Evolutionary conservation across 192 early-diverging fungal species (phyloP).

Genomic region (Backusella mclennaniae): DNA sequence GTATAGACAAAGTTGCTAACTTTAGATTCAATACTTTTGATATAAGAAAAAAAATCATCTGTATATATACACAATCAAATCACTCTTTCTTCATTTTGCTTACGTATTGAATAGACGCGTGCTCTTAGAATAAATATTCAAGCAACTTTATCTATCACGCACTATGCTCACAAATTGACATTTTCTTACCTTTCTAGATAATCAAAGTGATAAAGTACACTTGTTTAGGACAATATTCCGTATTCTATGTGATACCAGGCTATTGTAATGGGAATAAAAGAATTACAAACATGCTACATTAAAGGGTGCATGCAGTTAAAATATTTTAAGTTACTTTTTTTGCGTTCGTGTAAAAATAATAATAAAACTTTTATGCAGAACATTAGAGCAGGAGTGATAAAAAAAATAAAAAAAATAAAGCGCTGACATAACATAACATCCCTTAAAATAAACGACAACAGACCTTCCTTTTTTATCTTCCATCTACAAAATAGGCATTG

Average conservation of each 20-base stretch:
- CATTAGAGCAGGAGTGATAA: neutral
- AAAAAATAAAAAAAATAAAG: neutral
- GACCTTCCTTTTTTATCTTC: conserved; percentile 2
- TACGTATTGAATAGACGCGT: neutral
- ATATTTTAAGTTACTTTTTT: conserved; percentile 2
- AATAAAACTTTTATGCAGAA: conserved; percentile 1
- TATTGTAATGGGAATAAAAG: conserved; percentile 8
- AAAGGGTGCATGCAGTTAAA: neutral
- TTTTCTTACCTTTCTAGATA: neutral
- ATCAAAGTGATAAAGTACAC: neutral
- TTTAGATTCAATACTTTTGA: neutral
- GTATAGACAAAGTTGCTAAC: neutral
- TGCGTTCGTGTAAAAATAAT: conserved; percentile 1
- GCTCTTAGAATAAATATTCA: neutral
- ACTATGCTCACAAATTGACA: conserved; percentile 3
- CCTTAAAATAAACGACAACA: conserved; percentile 13
- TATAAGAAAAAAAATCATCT: neutral
- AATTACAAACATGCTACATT: conserved; percentile 2
- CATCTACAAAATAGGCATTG: conserved; percentile 9
- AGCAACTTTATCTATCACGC: neutral
- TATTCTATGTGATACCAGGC: neutral
- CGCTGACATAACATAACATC: neutral
- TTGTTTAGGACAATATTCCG: neutral
- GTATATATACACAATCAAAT: neutral
- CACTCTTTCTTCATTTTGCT: neutral